These are phyloP conservation scores for Phytophthora sp. DNA, from an alignment of 352 stramenopile species.

Conservation along the genomic window DNA sequence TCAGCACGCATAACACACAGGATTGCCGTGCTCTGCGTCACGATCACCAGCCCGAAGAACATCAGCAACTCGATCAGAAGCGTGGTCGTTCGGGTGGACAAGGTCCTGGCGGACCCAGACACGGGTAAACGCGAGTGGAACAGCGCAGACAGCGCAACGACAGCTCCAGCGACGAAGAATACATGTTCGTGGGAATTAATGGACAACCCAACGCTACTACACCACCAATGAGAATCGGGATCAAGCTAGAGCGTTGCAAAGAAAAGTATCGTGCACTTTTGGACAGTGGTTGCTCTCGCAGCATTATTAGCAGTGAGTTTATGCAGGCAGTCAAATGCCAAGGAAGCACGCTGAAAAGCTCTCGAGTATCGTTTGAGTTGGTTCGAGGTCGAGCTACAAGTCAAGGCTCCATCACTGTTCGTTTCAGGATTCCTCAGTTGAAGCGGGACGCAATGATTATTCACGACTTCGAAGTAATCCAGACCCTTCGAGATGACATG, in stretches of 20 bases:
- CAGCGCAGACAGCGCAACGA: background rate
- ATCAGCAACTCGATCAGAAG: background rate
- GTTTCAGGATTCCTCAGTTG: background rate
- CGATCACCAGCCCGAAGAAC: constrained; percentile 1
- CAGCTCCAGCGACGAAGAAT: constrained; percentile 9
- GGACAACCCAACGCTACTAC: too few species aligned
- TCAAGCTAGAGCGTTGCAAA: background rate
- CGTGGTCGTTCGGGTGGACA: background rate
- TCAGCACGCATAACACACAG: constrained; percentile 3
- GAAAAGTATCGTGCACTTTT: constrained; percentile 1
- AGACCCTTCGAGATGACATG: background rate
- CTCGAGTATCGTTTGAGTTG: background rate
- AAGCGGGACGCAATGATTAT: constrained; percentile 13
- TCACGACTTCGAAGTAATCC: constrained; percentile 5
- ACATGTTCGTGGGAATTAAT: constrained; percentile 9
- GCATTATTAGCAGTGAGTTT: background rate
- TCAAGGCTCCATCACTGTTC: background rate
- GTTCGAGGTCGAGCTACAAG: background rate
- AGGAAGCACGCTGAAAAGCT: background rate
- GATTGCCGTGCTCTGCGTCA: background rate
- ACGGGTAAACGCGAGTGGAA: constrained; percentile 1
- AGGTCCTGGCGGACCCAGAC: too few species aligned
- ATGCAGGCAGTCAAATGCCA: background rate
- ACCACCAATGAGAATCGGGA: constrained; percentile 1
- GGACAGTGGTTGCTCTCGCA: constrained; percentile 2